Conservation (phyloP, 164 flowering plant species). For the Berberis vulgaris region DNA sequence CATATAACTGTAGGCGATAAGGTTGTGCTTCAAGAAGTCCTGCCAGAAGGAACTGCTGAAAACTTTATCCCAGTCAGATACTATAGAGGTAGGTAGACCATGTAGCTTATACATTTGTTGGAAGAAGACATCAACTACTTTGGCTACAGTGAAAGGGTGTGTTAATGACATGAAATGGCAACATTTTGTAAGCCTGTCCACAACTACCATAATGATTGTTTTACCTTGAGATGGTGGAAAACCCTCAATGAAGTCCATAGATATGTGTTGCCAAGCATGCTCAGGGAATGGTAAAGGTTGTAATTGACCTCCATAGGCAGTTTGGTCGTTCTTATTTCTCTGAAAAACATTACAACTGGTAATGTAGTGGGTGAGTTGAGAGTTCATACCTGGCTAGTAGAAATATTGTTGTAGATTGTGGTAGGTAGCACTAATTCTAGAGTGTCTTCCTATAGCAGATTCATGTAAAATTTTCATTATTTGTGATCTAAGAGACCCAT, state of each 20-base stretch:
- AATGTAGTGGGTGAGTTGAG: too few relatives aligned
- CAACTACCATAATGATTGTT: background rate
- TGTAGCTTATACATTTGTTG: background rate
- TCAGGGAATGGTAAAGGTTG: background rate
- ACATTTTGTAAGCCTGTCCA: background rate
- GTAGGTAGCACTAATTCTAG: background rate
- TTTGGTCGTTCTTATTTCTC: background rate
- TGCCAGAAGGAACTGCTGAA: too few relatives aligned
- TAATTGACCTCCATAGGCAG: background rate
- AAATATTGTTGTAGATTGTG: too few relatives aligned
- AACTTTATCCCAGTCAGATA: too few relatives aligned
- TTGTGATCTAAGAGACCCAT: background rate
- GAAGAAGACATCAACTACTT: background rate
- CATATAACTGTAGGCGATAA: too few relatives aligned
- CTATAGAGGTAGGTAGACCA: background rate
- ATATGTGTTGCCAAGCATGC: background rate
- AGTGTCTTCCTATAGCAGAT: background rate
- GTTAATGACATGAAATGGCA: slow-evolving; percentile 11
- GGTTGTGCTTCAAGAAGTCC: too few relatives aligned
- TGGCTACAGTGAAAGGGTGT: background rate
- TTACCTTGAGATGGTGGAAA: background rate
- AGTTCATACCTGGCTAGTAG: background rate
- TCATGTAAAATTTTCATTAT: too few relatives aligned
- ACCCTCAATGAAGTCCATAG: slow-evolving; percentile 1
- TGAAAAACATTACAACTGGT: background rate